Conservation (phyloP, 768 basidiomycete genomes). For the Udeniomyces megalosporus region DNA sequence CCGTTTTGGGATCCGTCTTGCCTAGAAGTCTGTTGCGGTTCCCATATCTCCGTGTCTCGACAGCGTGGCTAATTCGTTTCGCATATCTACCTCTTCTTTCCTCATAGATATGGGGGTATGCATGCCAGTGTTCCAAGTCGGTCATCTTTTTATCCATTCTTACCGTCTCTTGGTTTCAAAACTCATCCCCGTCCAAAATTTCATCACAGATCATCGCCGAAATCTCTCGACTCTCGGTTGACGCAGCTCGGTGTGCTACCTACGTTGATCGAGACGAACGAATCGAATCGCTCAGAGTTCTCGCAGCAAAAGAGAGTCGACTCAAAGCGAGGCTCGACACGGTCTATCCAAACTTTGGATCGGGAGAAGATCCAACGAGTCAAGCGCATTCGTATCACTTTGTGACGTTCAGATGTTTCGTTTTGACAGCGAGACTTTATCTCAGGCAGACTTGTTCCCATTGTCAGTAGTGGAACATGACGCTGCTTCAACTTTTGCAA, state of each 20-base stretch:
- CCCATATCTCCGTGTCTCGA: no score
- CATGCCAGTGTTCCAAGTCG: constrained; percentile 5
- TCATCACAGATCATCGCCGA: constrained; percentile 11
- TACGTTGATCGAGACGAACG: constrained; percentile 10
- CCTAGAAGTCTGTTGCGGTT: background rate
- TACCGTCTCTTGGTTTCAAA: background rate
- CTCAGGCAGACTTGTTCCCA: constrained; percentile 12
- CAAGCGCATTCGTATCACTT: constrained; percentile 9
- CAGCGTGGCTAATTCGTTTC: background rate
- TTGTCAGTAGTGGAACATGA: no score
- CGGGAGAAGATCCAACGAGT: background rate
- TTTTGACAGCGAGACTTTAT: constrained; percentile 12
- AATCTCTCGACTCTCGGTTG: constrained; percentile 9
- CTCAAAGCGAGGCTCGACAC: constrained; percentile 14
- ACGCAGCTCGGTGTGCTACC: constrained; percentile 6
- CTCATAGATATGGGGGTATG: constrained; percentile 8
- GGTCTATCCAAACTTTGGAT: constrained; percentile 7
- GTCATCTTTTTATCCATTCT: background rate
- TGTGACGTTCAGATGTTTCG: constrained; percentile 11
- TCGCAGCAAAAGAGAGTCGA: constrained; percentile 4
- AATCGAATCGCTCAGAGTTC: constrained; percentile 12
- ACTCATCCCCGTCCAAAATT: background rate
- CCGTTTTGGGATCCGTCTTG: no score
- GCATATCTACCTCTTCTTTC: no score
- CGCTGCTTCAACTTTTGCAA: no score